Percentiles rank a stretch among this genome's conserved stretches.
These are phyloP conservation scores for Ilex asprella DNA, from an alignment of 257 asterid species.

Conservation along the genomic window DNA sequence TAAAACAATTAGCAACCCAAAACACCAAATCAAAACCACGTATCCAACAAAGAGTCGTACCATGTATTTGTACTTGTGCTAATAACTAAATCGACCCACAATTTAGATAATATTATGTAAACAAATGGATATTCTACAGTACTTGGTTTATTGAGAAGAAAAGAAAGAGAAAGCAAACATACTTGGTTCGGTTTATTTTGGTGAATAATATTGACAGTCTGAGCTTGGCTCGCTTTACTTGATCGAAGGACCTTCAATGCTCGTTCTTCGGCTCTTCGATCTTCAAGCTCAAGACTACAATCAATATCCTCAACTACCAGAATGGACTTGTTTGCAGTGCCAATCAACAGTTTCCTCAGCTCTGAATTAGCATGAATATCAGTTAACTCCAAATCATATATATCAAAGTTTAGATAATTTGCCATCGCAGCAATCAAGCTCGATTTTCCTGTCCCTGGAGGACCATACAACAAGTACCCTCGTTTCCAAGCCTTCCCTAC, in stretches of 20 bases:
- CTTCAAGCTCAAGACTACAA: conserved; percentile 29
- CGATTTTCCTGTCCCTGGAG: conserved; percentile 52
- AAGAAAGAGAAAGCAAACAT: background rate
- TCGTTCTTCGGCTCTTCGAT: conserved; percentile 27
- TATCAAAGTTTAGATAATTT: conserved; percentile 40
- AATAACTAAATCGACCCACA: too few species aligned
- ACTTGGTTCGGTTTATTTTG: conserved; percentile 25
- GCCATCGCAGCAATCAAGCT: conserved; percentile 57
- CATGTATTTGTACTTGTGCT: too few species aligned
- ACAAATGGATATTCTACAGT: too few species aligned
- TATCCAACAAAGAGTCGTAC: too few species aligned
- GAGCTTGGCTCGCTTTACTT: conserved; percentile 23
- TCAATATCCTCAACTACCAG: conserved; percentile 51
- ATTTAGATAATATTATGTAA: too few species aligned
- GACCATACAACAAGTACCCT: conserved; percentile 46
- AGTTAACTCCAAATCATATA: conserved; percentile 43
- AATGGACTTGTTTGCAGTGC: conserved; percentile 32
- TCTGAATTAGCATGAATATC: conserved; percentile 28
- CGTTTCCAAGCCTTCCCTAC: conserved; percentile 60
- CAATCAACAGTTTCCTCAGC: conserved; percentile 31
- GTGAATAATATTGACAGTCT: conserved; percentile 30
- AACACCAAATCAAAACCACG: too few species aligned
- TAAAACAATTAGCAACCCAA: too few species aligned
- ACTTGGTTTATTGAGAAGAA: background rate
- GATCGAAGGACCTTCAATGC: conserved; percentile 27